phyloP scores from a whole-genome alignment of 345 rosid species.

The Nasturtium officinale region DNA sequence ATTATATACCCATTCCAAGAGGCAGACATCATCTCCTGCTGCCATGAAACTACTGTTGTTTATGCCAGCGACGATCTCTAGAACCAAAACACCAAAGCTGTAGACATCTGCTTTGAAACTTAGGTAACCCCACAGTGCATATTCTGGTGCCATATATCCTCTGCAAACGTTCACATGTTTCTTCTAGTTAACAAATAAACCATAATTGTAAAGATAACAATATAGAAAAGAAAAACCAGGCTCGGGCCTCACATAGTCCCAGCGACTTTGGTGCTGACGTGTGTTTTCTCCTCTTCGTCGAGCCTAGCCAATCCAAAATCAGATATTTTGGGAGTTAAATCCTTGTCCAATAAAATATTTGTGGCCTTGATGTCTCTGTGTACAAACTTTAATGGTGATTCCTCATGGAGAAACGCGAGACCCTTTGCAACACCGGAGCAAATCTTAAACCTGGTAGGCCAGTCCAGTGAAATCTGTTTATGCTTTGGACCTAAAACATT shows the following conservation, averaged over 20 bases:
- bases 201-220: not conserved
- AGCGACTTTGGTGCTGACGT: conserved; percentile 64
- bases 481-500: conserved; percentile 44
- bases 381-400: conserved; percentile 60
- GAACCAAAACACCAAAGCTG: conserved; percentile 60
- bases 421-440: conserved; percentile 64
- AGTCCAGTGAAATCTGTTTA: conserved; percentile 48
- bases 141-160: conserved; percentile 72
- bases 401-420: conserved; percentile 62
- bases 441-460: conserved; percentile 54
- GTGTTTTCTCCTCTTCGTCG: conserved; percentile 56
- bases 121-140: conserved; percentile 66
- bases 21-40: conserved; percentile 47
- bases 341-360: conserved; percentile 54
- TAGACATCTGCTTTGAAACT: conserved; percentile 68
- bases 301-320: conserved; percentile 72
- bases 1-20: conserved; percentile 58
- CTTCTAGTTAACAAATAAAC: conserved; percentile 19
- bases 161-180: conserved; percentile 29
- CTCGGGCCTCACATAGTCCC: conserved; percentile 56
- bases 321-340: conserved; percentile 62
- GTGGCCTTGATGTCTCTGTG: conserved; percentile 72
- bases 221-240: not conserved
- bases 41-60: conserved; percentile 52
- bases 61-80: conserved; percentile 61